These are phyloP conservation scores for Calonectria multiphialidica DNA, from an alignment of 2,329 filamentous ascomycete species.

Conservation along the genomic window DNA sequence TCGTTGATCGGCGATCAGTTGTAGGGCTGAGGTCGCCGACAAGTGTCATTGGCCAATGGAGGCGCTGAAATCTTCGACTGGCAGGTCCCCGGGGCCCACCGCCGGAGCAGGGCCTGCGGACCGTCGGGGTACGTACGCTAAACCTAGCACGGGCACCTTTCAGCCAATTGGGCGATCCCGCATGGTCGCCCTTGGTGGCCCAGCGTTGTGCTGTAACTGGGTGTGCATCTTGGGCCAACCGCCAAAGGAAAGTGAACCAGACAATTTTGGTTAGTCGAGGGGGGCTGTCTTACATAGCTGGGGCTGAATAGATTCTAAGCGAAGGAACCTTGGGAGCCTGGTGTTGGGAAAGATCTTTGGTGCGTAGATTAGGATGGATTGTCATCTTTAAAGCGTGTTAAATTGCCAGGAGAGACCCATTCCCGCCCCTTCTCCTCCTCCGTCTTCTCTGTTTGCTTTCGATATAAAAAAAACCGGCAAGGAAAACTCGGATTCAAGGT, in stretches of 20 bases:
- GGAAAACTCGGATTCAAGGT: no score
- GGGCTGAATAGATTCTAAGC: not conserved
- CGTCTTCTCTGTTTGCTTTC: not conserved
- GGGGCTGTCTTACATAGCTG: constrained; percentile 16
- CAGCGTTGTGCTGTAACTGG: no score
- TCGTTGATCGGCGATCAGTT: not conserved
- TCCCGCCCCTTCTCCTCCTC: not conserved
- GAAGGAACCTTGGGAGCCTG: not conserved
- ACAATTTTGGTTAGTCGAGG: not conserved
- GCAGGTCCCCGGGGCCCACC: not conserved
- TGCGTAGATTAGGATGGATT: not conserved
- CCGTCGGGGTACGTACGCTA: constrained; percentile 13
- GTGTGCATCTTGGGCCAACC: not conserved
- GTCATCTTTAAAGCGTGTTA: not conserved
- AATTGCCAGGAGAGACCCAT: not conserved
- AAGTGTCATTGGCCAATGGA: not conserved
- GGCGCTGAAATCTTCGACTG: not conserved
- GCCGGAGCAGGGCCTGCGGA: not conserved
- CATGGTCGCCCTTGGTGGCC: not conserved
- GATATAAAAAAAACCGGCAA: not conserved
- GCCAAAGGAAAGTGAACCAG: not conserved
- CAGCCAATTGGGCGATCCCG: not conserved
- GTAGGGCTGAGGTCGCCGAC: constrained; percentile 7
- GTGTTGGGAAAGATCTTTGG: not conserved
- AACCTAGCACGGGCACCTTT: not conserved